Evolutionary conservation across 176 grass and related monocot species (phyloP).

Genomic region (Oryza meridionalis): DNA sequence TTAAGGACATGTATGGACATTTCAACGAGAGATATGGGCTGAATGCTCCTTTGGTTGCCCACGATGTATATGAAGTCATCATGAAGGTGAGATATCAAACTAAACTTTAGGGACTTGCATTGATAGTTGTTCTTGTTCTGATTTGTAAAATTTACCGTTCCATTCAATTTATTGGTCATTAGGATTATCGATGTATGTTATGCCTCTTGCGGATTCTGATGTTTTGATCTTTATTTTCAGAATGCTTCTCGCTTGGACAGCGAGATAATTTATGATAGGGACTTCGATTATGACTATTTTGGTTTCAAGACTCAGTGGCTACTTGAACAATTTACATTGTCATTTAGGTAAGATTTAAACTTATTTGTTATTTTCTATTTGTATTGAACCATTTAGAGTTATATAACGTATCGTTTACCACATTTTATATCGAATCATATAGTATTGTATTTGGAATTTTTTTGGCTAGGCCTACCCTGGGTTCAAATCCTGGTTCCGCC

Average conservation of each 20-base stretch:
- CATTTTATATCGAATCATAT: no score
- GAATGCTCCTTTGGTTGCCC: slow-evolving; percentile 79
- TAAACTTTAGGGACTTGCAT: not conserved
- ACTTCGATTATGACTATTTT: slow-evolving; percentile 97
- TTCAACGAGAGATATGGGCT: slow-evolving; percentile 76
- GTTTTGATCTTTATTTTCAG: slow-evolving; percentile 46
- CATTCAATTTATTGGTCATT: not conserved
- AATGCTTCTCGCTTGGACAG: slow-evolving; percentile 84
- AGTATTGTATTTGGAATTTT: no score
- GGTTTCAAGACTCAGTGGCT: slow-evolving; percentile 97
- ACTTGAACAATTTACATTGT: no score
- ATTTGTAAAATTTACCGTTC: slow-evolving; percentile 17
- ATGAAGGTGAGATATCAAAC: slow-evolving; percentile 65
- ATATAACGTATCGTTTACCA: no score
- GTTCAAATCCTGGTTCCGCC: no score
- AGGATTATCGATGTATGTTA: not conserved
- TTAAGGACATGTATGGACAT: slow-evolving; percentile 82
- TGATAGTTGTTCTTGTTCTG: not conserved
- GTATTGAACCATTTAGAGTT: no score
- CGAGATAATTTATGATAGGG: slow-evolving; percentile 97
- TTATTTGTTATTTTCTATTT: no score
- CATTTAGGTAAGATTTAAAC: no score
- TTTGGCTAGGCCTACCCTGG: no score
- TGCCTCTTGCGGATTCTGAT: not conserved
- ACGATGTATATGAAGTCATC: slow-evolving; percentile 88